Conservation (phyloP, 768 basidiomycete genomes). For the Termitomyces sp. region DNA sequence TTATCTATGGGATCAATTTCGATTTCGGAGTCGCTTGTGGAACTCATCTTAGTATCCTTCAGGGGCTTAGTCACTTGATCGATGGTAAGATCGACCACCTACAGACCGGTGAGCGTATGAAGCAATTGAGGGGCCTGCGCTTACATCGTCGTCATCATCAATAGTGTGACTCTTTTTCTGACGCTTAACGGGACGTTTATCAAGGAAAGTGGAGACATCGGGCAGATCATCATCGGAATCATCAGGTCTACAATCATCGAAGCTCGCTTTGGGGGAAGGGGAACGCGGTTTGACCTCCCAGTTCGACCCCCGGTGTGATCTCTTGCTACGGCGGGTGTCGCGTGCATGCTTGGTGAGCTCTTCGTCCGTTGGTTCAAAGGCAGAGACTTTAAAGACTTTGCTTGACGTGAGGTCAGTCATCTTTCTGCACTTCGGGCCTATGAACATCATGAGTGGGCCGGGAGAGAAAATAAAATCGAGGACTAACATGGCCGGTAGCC, state of each 20-base stretch:
- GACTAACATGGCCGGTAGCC: conserved; percentile 54
- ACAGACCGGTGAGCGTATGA: not conserved
- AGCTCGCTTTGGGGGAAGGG: conserved; percentile 20
- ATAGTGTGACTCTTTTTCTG: conserved; percentile 20
- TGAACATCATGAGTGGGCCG: not conserved
- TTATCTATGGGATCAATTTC: conserved; percentile 11
- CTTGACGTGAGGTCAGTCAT: conserved; percentile 49
- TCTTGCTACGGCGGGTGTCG: conserved; percentile 23
- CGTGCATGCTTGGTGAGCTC: conserved; percentile 41
- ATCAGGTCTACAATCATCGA: conserved; percentile 24
- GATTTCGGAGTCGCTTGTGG: conserved; percentile 20
- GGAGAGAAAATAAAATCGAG: not conserved
- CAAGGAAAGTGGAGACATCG: conserved; percentile 37
- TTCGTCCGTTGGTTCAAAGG: conserved; percentile 65
- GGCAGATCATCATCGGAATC: conserved; percentile 53
- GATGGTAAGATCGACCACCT: conserved; percentile 23
- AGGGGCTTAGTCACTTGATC: conserved; percentile 19
- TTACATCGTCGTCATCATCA: conserved; percentile 13
- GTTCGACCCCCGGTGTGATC: conserved; percentile 9
- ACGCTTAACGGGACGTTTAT: conserved; percentile 25
- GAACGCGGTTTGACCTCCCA: conserved; percentile 19
- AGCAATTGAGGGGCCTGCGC: not conserved
- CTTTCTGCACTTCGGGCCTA: conserved; percentile 66
- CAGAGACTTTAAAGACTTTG: conserved; percentile 54
- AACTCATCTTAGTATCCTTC: conserved; percentile 10